Conservation (phyloP, 306 rosid genomes). For the Sindora glabra region DNA sequence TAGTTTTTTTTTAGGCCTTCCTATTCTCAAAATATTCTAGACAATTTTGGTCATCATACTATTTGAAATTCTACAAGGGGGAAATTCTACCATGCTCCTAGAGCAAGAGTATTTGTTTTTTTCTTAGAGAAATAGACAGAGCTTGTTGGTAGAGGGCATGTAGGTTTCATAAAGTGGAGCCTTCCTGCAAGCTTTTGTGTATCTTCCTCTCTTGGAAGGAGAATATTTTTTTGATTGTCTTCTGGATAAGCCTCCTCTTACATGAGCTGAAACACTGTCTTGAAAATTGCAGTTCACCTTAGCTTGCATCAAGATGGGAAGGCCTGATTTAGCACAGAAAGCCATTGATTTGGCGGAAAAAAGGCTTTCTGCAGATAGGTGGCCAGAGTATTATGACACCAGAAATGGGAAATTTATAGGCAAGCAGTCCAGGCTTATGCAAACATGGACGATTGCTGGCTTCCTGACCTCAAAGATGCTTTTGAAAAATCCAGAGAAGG, state of each 20-base stretch:
- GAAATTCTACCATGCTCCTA: no score
- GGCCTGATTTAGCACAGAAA: slow-evolving; percentile 69
- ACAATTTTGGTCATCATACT: no score
- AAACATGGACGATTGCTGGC: slow-evolving; percentile 96
- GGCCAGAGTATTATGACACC: slow-evolving; percentile 98
- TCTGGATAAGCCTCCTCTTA: not conserved
- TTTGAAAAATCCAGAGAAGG: slow-evolving; percentile 74
- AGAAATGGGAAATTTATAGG: slow-evolving; percentile 80
- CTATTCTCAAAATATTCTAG: no score
- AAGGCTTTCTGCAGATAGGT: slow-evolving; percentile 54
- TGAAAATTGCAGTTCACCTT: slow-evolving; percentile 63
- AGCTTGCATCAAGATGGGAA: slow-evolving; percentile 96
- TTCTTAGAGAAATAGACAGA: no score
- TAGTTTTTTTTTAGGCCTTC: not conserved
- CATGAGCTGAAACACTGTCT: slow-evolving; percentile 12
- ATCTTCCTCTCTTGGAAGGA: no score
- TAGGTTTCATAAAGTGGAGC: no score
- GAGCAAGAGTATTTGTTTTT: no score
- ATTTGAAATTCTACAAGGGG: no score
- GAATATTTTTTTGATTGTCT: not conserved
- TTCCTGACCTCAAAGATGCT: slow-evolving; percentile 86
- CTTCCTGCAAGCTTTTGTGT: no score
- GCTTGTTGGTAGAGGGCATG: no score
- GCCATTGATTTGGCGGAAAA: slow-evolving; percentile 78
- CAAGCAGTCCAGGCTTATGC: slow-evolving; percentile 69